Evolutionary conservation across 106 monocot species (phyloP).

Genomic region (Hemerocallis citrina): DNA sequence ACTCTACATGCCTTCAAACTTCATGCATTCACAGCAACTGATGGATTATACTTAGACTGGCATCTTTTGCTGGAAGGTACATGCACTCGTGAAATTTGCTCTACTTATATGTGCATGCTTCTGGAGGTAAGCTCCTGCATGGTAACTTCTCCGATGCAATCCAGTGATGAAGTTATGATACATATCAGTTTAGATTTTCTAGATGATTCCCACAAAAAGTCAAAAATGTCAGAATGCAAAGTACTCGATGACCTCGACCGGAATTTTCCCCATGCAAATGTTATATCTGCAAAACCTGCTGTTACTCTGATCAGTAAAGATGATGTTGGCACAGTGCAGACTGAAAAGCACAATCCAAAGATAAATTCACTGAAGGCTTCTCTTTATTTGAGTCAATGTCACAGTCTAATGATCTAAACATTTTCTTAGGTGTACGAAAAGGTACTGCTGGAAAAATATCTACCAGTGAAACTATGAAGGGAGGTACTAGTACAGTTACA

Average conservation of each 20-base stretch:
- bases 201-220: slow-evolving; percentile 33
- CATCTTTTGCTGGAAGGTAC: slow-evolving; percentile 60
- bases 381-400: slow-evolving; percentile 43
- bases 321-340: slow-evolving; percentile 6
- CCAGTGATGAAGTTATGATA: slow-evolving; percentile 1
- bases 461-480: slow-evolving; percentile 7
- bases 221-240: slow-evolving; percentile 12
- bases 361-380: slow-evolving; percentile 25
- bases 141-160: slow-evolving; percentile 18
- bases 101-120: slow-evolving; percentile 25
- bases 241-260: slow-evolving; percentile 12
- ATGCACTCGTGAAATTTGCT: slow-evolving; percentile 68
- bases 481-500: slow-evolving; percentile 4
- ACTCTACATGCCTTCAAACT: slow-evolving; percentile 40
- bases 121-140: slow-evolving; percentile 21
- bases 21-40: slow-evolving; percentile 50
- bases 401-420: slow-evolving; percentile 57
- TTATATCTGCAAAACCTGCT: slow-evolving; percentile 11
- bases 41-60: slow-evolving; percentile 94
- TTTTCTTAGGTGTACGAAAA: slow-evolving; percentile 55
- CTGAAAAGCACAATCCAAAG: slow-evolving; percentile 5
- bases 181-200: slow-evolving; percentile 28
- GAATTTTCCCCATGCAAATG: slow-evolving; percentile 3
- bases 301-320: slow-evolving; percentile 7
- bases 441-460: slow-evolving; percentile 12